A percentile compares a stretch with the other conserved stretches of the same genome.
phyloP scores from a whole-genome alignment of 805 yeast species.

The Millerago galiae region DNA sequence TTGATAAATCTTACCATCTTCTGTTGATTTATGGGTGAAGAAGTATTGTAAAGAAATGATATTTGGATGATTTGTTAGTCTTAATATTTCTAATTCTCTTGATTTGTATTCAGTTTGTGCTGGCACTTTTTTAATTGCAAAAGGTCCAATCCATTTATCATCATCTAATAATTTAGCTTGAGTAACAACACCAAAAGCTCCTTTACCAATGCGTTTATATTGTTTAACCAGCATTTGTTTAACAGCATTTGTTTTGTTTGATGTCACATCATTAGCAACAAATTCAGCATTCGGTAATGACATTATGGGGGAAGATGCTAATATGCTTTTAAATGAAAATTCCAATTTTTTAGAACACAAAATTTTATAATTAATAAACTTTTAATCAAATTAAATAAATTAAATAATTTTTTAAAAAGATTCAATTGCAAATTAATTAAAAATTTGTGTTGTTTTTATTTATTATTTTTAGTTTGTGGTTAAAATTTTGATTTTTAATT shows the following conservation, averaged over 20 bases:
- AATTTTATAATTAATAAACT: no score
- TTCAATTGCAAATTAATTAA: no score
- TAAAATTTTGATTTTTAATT: no score
- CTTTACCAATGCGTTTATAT: slow-evolving; percentile 73
- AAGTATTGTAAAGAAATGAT: slow-evolving; percentile 63
- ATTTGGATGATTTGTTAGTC: slow-evolving; percentile 75
- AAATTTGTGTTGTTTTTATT: no score
- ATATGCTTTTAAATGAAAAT: background rate
- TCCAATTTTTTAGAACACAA: no score
- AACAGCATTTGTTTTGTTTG: slow-evolving; percentile 45
- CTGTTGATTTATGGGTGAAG: slow-evolving; percentile 59
- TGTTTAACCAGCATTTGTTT: slow-evolving; percentile 65
- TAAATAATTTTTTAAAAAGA: no score
- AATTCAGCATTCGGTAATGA: slow-evolving; percentile 30
- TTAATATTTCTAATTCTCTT: slow-evolving; percentile 70
- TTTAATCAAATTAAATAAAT: no score
- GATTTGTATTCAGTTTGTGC: slow-evolving; percentile 84
- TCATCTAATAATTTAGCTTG: slow-evolving; percentile 53
- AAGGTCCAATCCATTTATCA: slow-evolving; percentile 64
- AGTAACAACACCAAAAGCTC: slow-evolving; percentile 81
- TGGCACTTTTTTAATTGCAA: slow-evolving; percentile 78
- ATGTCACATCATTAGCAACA: slow-evolving; percentile 54
- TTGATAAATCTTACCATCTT: slow-evolving; percentile 64
- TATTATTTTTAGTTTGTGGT: no score
- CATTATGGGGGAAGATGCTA: slow-evolving; percentile 1